Evolutionary conservation across 805 yeast genomes (phyloP).

Genomic region (Torulaspora quercuum): DNA sequence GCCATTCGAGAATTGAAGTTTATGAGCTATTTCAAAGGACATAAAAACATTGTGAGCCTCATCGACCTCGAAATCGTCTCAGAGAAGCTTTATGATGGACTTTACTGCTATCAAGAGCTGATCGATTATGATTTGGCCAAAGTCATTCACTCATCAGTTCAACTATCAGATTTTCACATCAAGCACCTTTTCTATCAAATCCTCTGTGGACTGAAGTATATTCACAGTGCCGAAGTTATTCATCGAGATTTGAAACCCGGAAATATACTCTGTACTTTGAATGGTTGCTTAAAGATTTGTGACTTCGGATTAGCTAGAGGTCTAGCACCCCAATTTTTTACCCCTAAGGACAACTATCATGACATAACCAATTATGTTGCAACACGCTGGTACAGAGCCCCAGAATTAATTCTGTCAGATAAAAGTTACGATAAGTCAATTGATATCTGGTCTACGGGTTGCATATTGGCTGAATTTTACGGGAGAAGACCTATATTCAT

Average conservation of each 20-base stretch:
- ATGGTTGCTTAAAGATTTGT: conserved; percentile 79
- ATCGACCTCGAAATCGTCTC: conserved; percentile 70
- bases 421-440: conserved; percentile 61
- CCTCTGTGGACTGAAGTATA: conserved; percentile 79
- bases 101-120: conserved; percentile 84
- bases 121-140: conserved; percentile 77
- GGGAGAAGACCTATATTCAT: conserved; percentile 76
- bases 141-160: conserved; percentile 74
- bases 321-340: conserved; percentile 39
- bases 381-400: conserved; percentile 94
- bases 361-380: conserved; percentile 84
- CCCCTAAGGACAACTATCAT: conserved; percentile 17
- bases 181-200: conserved; percentile 75
- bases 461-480: conserved; percentile 81
- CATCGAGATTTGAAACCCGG: conserved; percentile 94
- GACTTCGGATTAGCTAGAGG: conserved; percentile 94
- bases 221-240: conserved; percentile 88
- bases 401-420: conserved; percentile 71
- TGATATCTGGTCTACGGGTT: conserved; percentile 93
- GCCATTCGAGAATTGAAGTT: conserved; percentile 81
- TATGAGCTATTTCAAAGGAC: conserved; percentile 82
- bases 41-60: conserved; percentile 71
- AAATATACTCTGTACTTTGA: conserved; percentile 69
- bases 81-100: conserved; percentile 70
- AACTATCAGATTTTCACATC: conserved; percentile 80